Evolutionary conservation across 805 yeast genomes (phyloP).

Genomic region (Metschnikowia continentalis): DNA sequence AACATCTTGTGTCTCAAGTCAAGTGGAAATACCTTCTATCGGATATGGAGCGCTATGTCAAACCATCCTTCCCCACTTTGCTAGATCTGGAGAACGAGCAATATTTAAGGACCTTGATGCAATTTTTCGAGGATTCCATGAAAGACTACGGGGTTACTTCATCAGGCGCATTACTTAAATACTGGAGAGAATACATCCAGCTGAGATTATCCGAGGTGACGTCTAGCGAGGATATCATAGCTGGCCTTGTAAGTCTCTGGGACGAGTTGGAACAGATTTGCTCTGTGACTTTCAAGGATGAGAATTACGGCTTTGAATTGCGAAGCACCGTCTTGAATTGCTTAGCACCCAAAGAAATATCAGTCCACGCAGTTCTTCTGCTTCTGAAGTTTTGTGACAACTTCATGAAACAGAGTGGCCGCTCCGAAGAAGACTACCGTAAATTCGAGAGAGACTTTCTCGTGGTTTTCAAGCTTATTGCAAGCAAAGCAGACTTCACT

Average conservation of each 20-base stretch:
- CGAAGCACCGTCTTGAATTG: conserved; percentile 26
- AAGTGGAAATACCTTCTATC: conserved; percentile 30
- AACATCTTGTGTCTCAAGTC: conserved; percentile 19
- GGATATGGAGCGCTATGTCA: conserved; percentile 21
- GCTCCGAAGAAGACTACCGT: conserved; percentile 10
- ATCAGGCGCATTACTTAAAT: conserved; percentile 16
- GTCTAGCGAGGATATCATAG: conserved; percentile 6
- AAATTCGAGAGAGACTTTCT: conserved; percentile 20
- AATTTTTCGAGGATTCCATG: conserved; percentile 17
- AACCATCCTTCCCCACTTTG: conserved; percentile 20
- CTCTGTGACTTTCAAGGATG: conserved; percentile 7
- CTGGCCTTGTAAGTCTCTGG: conserved; percentile 15
- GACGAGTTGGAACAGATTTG: conserved; percentile 12
- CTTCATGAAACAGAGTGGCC: conserved; percentile 21
- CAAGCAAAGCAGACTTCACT: conserved; percentile 32
- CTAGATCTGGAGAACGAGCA: conserved; percentile 4
- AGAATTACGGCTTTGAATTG: conserved; percentile 28
- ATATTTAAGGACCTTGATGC: conserved; percentile 3
- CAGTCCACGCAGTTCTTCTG: conserved; percentile 17
- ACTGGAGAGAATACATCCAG: conserved; percentile 24
- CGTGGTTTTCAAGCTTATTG: conserved; percentile 29
- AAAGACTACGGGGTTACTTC: conserved; percentile 21
- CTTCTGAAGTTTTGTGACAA: conserved; percentile 32
- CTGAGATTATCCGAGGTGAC: background rate
- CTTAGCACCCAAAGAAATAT: conserved; percentile 11